Conservation (phyloP, 2,329 filamentous ascomycete species). For the Chaetothyriales sp. region DNA sequence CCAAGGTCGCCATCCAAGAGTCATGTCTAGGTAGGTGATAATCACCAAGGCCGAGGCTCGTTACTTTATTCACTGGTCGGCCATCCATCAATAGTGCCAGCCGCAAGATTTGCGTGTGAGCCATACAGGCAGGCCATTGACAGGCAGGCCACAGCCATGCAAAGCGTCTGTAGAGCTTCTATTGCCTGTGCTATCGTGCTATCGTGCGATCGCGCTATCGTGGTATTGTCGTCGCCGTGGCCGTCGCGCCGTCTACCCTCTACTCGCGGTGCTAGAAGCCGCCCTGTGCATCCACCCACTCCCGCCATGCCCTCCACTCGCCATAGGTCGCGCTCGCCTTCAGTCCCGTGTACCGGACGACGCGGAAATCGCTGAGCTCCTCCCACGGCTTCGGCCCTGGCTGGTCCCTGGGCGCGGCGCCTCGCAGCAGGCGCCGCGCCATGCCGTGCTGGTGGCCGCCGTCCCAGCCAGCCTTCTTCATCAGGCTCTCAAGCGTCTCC, state of each 20-base stretch:
- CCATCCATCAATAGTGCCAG: too few relatives aligned
- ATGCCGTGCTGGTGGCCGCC: slow-evolving; percentile 35
- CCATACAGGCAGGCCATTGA: too few relatives aligned
- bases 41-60: too few relatives aligned
- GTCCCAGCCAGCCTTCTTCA: slow-evolving; percentile 88
- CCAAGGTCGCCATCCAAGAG: too few relatives aligned
- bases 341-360: slow-evolving; percentile 76
- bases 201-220: too few relatives aligned
- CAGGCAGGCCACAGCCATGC: too few relatives aligned
- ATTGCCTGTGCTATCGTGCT: too few relatives aligned
- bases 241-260: neutral
- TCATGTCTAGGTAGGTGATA: too few relatives aligned
- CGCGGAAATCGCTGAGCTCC: slow-evolving; percentile 57
- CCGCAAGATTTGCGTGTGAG: too few relatives aligned
- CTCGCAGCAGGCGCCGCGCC: slow-evolving; percentile 26
- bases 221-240: neutral
- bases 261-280: neutral
- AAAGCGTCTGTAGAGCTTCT: too few relatives aligned
- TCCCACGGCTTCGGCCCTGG: slow-evolving; percentile 42
- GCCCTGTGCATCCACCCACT: slow-evolving; percentile 46
- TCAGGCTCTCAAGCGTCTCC: slow-evolving; percentile 75
- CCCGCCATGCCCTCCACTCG: slow-evolving; percentile 68
- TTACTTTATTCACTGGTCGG: too few relatives aligned
- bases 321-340: slow-evolving; percentile 57
- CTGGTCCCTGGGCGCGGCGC: slow-evolving; percentile 23